Base-by-base conservation (phyloP, 1,284 basidiomycete genomes). In the Ustilago vetiveriae region DNA sequence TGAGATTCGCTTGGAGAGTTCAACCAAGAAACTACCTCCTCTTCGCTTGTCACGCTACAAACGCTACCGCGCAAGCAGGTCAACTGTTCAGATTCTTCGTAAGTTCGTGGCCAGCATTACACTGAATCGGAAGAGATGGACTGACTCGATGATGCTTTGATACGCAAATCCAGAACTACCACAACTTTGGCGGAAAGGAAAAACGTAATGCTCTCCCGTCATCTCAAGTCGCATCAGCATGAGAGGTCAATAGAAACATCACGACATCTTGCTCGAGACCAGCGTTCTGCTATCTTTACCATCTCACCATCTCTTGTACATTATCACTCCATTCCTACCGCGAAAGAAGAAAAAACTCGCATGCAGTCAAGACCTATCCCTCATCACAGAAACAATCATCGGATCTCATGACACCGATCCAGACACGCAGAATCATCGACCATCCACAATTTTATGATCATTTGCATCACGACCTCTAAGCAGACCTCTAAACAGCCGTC, bases 1-100 rank as follows among this genome's bases (percentile, higher is more conserved):
- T 78, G 75, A 67, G 79, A 33, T 81, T 81, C 41, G 79, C 80
- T 4, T 75, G 79, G 77, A 59, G 80, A 16, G 80, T 81, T 10
- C 72, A 76, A 45, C 80, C 80, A 39, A 50, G 80, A 19, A 81
- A 81, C 56, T 74, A 79, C 60, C 73, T 81, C 19, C 74, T 81
- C 23, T 76, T 81, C 38, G 79, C 76, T 4, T 81, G 80, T 37
- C 80, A 81, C 49, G 51, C 66, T 26, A 79, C 76, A 19, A 81
- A 81, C 50, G 75, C 77, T 14, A 64, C 74, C 9, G 80, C 80
- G 6, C 80, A 81, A 42, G 58, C 64, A 13, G 65, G 46, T 6
- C 80, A 81, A 48, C 50, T 67, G 10, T 17, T 52, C 9, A 66
- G 80, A 17, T 78, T 81, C 46, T 19, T 72, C 36, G 79, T 81